A percentile compares a stretch with the other conserved stretches of the same genome.
These are phyloP conservation scores for Kockiozyma suomiensis DNA, from an alignment of 805 yeast species.

Conservation along the genomic window DNA sequence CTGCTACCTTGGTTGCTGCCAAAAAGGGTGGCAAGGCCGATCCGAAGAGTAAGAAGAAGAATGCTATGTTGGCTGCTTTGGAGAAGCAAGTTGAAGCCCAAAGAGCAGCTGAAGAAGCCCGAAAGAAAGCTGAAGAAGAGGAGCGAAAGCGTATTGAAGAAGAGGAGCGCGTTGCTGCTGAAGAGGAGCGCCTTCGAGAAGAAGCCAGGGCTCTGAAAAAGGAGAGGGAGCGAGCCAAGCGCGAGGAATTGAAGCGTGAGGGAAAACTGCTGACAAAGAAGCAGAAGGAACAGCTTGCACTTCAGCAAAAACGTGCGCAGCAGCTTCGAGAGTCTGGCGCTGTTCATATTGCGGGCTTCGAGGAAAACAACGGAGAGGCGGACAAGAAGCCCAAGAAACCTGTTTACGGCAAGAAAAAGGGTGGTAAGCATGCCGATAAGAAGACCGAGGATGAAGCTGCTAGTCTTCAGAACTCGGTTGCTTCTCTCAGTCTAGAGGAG, in stretches of 20 bases:
- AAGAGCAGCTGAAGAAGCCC: constrained; percentile 86
- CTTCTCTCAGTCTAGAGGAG: constrained; percentile 25
- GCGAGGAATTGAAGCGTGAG: constrained; percentile 91
- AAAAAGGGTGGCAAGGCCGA: constrained; percentile 31
- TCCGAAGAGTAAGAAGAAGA: constrained; percentile 75
- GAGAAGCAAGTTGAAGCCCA: constrained; percentile 85
- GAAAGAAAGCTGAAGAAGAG: constrained; percentile 69
- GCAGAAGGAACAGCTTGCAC: constrained; percentile 88
- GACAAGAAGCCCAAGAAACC: constrained; percentile 62
- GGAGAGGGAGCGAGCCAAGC: constrained; percentile 83
- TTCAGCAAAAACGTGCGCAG: constrained; percentile 85
- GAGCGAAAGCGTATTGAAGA: constrained; percentile 55
- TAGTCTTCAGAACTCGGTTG: constrained; percentile 41
- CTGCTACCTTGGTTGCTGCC: constrained; percentile 39
- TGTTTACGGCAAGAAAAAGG: constrained; percentile 71
- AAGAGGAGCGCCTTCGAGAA: constrained; percentile 45
- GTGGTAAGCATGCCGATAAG: constrained; percentile 41
- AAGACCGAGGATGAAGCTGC: constrained; percentile 36
- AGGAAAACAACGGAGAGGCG: constrained; percentile 39
- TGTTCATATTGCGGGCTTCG: constrained; percentile 72
- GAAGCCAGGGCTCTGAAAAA: constrained; percentile 58
- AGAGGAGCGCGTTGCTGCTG: constrained; percentile 52
- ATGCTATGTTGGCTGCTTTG: constrained; percentile 90
- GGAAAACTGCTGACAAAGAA: constrained; percentile 93
- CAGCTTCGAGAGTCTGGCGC: constrained; percentile 77